These are phyloP conservation scores for Candida neerlandica DNA, from an alignment of 1,139 yeast genomes.

Conservation along the genomic window DNA sequence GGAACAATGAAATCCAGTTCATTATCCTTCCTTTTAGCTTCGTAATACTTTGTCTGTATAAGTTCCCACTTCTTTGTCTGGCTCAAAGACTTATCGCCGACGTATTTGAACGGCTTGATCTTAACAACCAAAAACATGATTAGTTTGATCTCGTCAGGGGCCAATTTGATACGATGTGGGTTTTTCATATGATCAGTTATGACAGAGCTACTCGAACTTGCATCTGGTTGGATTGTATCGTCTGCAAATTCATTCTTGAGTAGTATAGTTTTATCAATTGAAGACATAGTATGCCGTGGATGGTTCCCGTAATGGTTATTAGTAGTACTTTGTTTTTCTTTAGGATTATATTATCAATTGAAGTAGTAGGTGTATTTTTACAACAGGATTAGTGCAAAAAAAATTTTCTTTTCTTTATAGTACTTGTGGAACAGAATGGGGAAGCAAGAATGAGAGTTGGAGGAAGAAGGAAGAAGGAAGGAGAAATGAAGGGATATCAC, in stretches of 20 bases:
- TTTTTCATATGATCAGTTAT: conserved; percentile 12
- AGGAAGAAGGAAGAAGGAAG: neutral
- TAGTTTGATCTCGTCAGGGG: conserved; percentile 31
- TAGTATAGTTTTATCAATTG: conserved; percentile 2
- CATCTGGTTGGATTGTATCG: neutral
- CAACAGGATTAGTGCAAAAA: neutral
- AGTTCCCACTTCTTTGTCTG: conserved; percentile 42
- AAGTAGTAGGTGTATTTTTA: neutral
- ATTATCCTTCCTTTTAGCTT: conserved; percentile 19
- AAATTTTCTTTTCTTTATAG: neutral
- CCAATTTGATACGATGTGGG: conserved; percentile 29
- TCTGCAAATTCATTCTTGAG: neutral
- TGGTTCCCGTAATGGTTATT: neutral
- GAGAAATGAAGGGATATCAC: neutral
- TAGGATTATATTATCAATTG: neutral
- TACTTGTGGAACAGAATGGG: neutral
- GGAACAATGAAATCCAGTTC: conserved; percentile 25
- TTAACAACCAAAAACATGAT: conserved; percentile 33
- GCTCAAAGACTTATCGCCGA: conserved; percentile 35
- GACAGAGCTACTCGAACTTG: neutral
- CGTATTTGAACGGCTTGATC: conserved; percentile 41
- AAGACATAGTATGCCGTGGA: neutral
- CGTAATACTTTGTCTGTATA: conserved; percentile 30
- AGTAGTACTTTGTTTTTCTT: neutral
- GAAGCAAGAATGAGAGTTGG: neutral